Conservation (phyloP, 2,329 filamentous ascomycete species). For the Epichloe scottii region DNA sequence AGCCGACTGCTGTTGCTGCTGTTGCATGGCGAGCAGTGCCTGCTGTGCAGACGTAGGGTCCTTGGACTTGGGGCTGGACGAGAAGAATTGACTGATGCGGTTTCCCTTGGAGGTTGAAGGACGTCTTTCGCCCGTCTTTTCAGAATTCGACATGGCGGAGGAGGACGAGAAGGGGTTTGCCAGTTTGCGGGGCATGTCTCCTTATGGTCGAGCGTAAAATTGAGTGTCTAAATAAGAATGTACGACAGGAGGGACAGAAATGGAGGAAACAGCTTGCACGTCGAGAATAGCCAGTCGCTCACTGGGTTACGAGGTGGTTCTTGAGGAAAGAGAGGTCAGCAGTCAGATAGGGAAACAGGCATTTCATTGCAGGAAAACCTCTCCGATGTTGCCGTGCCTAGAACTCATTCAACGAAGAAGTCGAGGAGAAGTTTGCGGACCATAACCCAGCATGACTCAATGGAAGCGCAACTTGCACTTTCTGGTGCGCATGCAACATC, state of each 20-base stretch:
- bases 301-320: background rate
- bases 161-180: conserved; percentile 42
- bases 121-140: conserved; percentile 42
- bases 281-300: conserved; percentile 1
- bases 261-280: background rate
- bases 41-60: conserved; percentile 53
- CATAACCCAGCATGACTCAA: background rate
- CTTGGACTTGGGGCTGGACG: conserved; percentile 64
- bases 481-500: background rate
- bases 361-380: background rate
- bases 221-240: background rate
- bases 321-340: conserved; percentile 3
- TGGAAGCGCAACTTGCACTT: background rate
- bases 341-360: background rate
- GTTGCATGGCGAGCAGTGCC: conserved; percentile 54
- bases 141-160: conserved; percentile 33
- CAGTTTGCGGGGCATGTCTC: conserved; percentile 48
- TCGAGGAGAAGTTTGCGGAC: background rate
- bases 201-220: conserved; percentile 3
- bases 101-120: conserved; percentile 56
- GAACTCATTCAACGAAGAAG: background rate
- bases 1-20: conserved; percentile 18
- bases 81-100: conserved; percentile 73
- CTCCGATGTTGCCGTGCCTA: background rate
- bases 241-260: background rate